A percentile compares a stretch with the other conserved stretches of the same genome.
phyloP scores from a whole-genome alignment of 2,329 filamentous ascomycete genomes.

The Cryphonectria japonica region DNA sequence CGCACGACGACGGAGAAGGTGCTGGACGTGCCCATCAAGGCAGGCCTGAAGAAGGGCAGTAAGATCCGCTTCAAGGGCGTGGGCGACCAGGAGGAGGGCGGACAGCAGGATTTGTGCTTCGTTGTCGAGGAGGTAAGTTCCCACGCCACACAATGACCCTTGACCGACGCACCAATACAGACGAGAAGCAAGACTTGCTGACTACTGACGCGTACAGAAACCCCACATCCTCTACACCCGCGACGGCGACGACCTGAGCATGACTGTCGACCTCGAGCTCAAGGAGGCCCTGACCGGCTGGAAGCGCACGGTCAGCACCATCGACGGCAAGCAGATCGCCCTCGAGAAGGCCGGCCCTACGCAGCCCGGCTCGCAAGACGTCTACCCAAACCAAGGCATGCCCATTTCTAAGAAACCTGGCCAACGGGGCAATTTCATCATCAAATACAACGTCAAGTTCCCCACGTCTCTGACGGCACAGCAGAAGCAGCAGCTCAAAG shows the following conservation, averaged over 20 bases:
- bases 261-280: conserved; percentile 78
- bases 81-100: conserved; percentile 96
- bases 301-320: conserved; percentile 88
- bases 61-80: conserved; percentile 99
- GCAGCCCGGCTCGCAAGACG: conserved; percentile 78
- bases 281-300: conserved; percentile 96
- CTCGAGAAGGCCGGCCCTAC: conserved; percentile 84
- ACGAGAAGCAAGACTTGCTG: conserved; percentile 37
- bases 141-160: background rate
- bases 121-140: conserved; percentile 85
- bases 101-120: conserved; percentile 93
- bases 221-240: conserved; percentile 81
- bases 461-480: conserved; percentile 73
- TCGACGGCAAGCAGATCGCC: conserved; percentile 84
- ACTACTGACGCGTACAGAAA: conserved; percentile 66
- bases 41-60: conserved; percentile 91
- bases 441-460: conserved; percentile 93
- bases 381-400: conserved; percentile 89
- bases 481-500: conserved; percentile 81
- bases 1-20: conserved; percentile 86
- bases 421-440: conserved; percentile 83
- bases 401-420: conserved; percentile 87
- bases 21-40: conserved; percentile 92
- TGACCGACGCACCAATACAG: background rate
- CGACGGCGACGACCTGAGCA: conserved; percentile 84